Evolutionary conservation across 805 yeast genomes (phyloP), one percentile per base, ranked within the genome.

Genomic region (Saccharomyces mikatae): DNA sequence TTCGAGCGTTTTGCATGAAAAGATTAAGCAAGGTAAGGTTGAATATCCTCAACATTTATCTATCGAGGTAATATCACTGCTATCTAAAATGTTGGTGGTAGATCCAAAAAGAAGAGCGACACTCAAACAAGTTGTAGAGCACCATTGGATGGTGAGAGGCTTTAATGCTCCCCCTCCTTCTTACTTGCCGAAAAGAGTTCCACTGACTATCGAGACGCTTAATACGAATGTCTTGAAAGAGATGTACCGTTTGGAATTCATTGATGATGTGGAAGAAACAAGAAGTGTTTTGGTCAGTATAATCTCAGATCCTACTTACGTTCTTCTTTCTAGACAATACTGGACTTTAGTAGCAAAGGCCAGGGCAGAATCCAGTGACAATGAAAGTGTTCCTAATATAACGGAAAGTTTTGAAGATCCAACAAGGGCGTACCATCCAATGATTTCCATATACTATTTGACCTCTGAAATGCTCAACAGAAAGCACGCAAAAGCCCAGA

Each of bases 81-180:
- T 94, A 47, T 81, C 89, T 1, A 79, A 90, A 62, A 94, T 94
- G 97, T 77, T 94, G 55, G 96, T 91, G 27, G 98, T 94, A 4
- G 88, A 89, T 63, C 96, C 97, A 5, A 67, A 74, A 6, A 82
- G 83, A 57, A 82, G 99, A 66, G 96, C 96, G 1, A 71, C 86
- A 0, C 74, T 94, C 54, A 76, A 77, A 52, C 96, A 91, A 67
- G 87, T 94, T 6, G 77, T 87, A 60, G 77, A 79, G 54, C 98
- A 94, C 64, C 96, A 96, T 1, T 94, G 99, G 99, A 89, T 94
- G 92, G 78, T 77, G 53, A 83, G 84, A 67, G 97, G 97, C 31
- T 90, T 80, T 66, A 96, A 89, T 53, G 79, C 79, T 32, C 80
- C 85, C 0, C 85, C 87, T 0, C 78, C 83, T 10, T 82, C 83